These are phyloP conservation scores for Dacryopinax spathularia DNA, from an alignment of 768 basidiomycete species.

Conservation along the genomic window DNA sequence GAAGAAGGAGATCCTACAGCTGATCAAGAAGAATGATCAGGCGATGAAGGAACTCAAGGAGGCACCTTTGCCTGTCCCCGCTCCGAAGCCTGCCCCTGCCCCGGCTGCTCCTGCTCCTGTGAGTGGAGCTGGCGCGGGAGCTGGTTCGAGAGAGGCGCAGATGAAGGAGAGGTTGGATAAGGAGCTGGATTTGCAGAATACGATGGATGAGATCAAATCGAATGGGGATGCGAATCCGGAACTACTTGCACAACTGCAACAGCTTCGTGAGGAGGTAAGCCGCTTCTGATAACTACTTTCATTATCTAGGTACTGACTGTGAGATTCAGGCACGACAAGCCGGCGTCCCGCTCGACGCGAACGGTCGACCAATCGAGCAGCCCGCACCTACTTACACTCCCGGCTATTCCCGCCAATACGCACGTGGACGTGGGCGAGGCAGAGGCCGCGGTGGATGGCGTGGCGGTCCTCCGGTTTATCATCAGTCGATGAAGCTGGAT, in stretches of 20 bases:
- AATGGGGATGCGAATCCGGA: conserved; percentile 36
- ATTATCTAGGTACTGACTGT: neutral
- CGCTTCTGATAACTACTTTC: too few species aligned
- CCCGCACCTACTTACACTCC: neutral
- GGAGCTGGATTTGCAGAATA: conserved; percentile 49
- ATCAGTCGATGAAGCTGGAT: conserved; percentile 75
- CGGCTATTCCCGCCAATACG: conserved; percentile 25
- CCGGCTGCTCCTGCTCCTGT: conserved; percentile 21
- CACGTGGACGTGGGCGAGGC: conserved; percentile 40
- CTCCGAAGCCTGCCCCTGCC: conserved; percentile 18
- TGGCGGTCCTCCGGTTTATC: conserved; percentile 40
- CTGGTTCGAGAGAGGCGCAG: conserved; percentile 33
- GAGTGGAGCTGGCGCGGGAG: conserved; percentile 25
- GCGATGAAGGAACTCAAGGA: conserved; percentile 49
- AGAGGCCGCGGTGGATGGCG: conserved; percentile 44
- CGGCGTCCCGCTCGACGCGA: neutral
- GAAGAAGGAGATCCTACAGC: conserved; percentile 64
- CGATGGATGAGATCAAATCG: conserved; percentile 31
- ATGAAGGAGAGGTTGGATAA: conserved; percentile 61
- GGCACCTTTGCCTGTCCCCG: conserved; percentile 18
- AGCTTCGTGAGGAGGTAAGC: conserved; percentile 64
- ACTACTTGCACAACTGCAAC: conserved; percentile 58
- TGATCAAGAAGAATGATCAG: conserved; percentile 59
- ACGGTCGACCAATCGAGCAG: neutral
- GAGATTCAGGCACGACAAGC: neutral